Evolutionary conservation across 2,329 filamentous ascomycete genomes (phyloP), one percentile per base, ranked within the genome.

Genomic region (Colletotrichum sansevieriae): DNA sequence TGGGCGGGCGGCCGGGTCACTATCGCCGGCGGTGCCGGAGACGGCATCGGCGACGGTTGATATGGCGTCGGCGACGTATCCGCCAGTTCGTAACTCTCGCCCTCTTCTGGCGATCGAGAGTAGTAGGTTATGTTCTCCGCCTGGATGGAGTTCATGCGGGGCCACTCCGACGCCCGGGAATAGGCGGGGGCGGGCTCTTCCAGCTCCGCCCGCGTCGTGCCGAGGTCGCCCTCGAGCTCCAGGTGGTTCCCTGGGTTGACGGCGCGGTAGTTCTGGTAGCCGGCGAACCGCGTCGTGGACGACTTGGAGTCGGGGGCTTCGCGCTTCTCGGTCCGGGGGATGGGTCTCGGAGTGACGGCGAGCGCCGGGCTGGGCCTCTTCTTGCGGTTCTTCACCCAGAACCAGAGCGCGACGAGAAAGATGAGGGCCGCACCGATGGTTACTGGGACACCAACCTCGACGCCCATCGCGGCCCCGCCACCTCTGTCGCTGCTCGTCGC

Each of bases 261-360:
- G 29, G 63, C 51, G 54, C 43, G 41, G 20, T 49, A 52, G 37
- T 43, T 44, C 15, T 25, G 18, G 29, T 64, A 63, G 2, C 56
- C 63, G n/a, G 51, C 63, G n/a, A 70, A 60, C 4, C 46, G 39
- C 15, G 67, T 54, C 22, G 67, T 70, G 3, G 67, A 70, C 3
- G 67, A 63, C 9, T 58, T 68, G 57, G 67, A 68, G 39, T 51
- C 67, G 13, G 67, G 63, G 3, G 58, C 67, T 20, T 70, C 63
- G 13, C 63, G 67, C 63, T 66, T 67, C 51, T 70, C 63, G 39
- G 46, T 55, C n/a, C 67, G 56, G 6, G 67, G 51, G n/a, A 68
- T 46, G 63, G 67, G 33, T 6, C 67, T 25, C 15, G 61, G 18
- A 15, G 37, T 13, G 10, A 44, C 66, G 3, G n/a, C 44, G 35